Evolutionary conservation across 257 asterid genomes (phyloP), one percentile per base, ranked within the genome.

Genomic region (Jacaranda mimosifolia): DNA sequence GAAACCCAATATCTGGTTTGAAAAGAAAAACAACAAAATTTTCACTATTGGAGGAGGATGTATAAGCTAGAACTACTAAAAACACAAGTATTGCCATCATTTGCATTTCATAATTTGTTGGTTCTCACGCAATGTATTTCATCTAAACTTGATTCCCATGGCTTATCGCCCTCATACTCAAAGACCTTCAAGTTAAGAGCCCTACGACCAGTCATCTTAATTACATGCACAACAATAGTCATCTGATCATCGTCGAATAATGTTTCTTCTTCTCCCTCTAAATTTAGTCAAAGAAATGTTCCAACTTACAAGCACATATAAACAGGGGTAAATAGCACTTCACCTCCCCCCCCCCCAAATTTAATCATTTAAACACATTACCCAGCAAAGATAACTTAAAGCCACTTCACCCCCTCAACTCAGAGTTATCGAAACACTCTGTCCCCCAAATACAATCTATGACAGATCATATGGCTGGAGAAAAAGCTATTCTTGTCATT

Each of bases 61-160:
- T n/a, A 49, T 32, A 63, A 59, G 72, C 39, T 63, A 59, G 48
- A 57, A 21, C 59, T 57, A 19, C 75, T 18, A 42, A 62, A 49
- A 38, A 13, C 72, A 79, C 43, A 77, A 59, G 15, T 21, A 45
- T 17, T 49, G 46, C 48, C 43, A 45, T 73, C 35, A 40, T 52
- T 49, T 49, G 58, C 68, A 63, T 78, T 58, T 19, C 78, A 65
- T 66, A 45, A 46, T 42, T 64, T 57, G 64, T n/a, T n/a, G n/a
- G n/a, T 52, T 39, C 63, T 64, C 10, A 7, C 18, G 8, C 70
- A 36, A 52, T 19, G 43, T 19, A 68, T 26, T 36, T 39, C 58
- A 38, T 51, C 19, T 43, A 39, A 71, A 53, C 15, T 48, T 51
- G 66, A 49, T 75, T 19, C 32, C 26, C 36, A 48, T 36, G 63